Percentiles rank a stretch among this genome's conserved stretches.
Evolutionary conservation across 176 grass and related monocot genomes (phyloP).

Genomic region (Secale cereale): DNA sequence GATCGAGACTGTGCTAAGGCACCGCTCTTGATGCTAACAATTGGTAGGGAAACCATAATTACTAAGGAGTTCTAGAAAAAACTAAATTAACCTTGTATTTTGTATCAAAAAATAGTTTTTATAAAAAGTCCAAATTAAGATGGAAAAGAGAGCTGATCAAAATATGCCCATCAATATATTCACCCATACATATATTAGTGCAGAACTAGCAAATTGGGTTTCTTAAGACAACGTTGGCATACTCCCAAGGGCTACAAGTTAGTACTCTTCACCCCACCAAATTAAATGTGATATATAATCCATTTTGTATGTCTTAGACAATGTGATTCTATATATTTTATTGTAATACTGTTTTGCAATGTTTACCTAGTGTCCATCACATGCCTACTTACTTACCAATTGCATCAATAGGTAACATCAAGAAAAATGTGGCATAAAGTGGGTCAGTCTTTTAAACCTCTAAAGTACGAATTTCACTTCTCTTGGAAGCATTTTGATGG

Average conservation of each 20-base stretch:
- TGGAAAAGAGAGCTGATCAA: neutral
- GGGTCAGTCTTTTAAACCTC: constrained; percentile 91
- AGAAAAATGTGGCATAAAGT: constrained; percentile 88
- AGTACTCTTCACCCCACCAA: neutral
- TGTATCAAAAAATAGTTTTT: neutral
- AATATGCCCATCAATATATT: neutral
- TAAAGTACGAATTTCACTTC: constrained; percentile 51
- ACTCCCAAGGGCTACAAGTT: neutral
- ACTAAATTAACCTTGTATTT: neutral
- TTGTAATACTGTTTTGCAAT: neutral
- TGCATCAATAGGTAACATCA: constrained; percentile 72
- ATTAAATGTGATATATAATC: neutral
- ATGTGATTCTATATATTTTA: too few relatives aligned
- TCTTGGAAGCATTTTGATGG: neutral
- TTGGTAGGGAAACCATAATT: neutral
- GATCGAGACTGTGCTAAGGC: neutral
- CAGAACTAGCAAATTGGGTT: neutral
- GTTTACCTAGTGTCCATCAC: neutral
- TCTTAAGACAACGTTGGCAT: neutral
- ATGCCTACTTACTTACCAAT: constrained; percentile 2
- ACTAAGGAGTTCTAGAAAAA: neutral
- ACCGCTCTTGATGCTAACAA: neutral
- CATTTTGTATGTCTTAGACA: neutral
- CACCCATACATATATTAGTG: neutral
- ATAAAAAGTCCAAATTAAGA: neutral